phyloP scores from a whole-genome alignment of 345 rosid species.

The Rhodamnia rubescens region DNA sequence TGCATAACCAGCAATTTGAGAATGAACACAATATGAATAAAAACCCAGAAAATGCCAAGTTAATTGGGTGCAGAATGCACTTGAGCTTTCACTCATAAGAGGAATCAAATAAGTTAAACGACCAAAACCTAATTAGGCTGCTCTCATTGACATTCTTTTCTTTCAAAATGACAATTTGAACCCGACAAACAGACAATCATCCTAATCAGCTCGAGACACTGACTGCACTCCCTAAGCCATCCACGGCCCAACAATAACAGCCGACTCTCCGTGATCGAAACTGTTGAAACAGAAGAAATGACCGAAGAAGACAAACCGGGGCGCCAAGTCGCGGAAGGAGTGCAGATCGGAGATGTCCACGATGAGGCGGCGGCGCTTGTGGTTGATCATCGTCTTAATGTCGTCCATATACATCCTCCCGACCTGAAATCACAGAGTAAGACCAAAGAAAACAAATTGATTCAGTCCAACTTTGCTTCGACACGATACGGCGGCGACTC shows the following conservation, averaged over 20 bases:
- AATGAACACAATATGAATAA: neutral
- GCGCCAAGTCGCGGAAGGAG: conserved; percentile 49
- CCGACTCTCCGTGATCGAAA: neutral
- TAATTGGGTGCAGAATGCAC: neutral
- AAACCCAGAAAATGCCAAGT: neutral
- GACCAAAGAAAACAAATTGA: neutral
- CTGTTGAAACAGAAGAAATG: neutral
- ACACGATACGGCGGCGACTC: neutral
- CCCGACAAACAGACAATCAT: neutral
- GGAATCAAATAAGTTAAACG: neutral
- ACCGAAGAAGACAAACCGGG: conserved; percentile 27
- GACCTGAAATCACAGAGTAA: neutral
- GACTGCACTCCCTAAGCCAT: neutral
- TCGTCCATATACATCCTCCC: conserved; percentile 67
- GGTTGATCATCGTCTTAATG: conserved; percentile 71
- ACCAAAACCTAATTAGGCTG: neutral
- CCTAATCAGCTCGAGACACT: neutral
- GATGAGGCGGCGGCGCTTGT: conserved; percentile 88
- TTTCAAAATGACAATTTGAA: neutral
- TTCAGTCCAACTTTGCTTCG: too few relatives aligned
- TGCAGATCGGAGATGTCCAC: conserved; percentile 87
- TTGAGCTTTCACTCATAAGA: neutral
- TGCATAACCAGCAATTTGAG: neutral
- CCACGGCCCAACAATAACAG: neutral
- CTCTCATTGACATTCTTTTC: neutral